These are phyloP conservation scores for Ophiostoma perfectum DNA, from an alignment of 2,329 filamentous ascomycete genomes.

Conservation along the genomic window DNA sequence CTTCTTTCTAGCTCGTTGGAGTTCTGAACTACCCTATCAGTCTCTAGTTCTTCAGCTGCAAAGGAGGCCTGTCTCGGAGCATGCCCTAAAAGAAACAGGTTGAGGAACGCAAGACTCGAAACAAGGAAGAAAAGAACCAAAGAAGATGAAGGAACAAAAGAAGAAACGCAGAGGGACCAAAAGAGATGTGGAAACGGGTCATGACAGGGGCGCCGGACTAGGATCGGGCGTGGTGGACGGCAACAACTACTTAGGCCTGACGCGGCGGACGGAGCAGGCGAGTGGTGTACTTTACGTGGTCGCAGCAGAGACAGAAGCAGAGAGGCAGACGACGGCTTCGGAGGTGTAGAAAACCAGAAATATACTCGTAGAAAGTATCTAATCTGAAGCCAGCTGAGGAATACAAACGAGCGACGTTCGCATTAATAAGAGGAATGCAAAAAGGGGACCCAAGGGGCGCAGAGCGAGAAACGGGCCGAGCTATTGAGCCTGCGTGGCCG, in stretches of 20 bases:
- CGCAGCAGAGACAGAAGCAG: neutral
- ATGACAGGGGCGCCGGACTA: neutral
- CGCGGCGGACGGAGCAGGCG: neutral
- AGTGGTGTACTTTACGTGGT: neutral
- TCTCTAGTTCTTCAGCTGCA: neutral
- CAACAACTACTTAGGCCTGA: slow-evolving; percentile 3
- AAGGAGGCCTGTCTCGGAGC: slow-evolving; percentile 6
- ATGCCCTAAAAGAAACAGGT: neutral
- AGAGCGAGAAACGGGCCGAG: neutral
- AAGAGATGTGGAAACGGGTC: no score
- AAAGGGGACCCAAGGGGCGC: neutral
- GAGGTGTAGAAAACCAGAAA: neutral
- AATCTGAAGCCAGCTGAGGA: no score
- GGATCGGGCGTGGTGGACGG: slow-evolving; percentile 2
- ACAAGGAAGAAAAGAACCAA: neutral
- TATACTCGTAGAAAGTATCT: no score
- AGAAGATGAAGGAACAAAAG: neutral
- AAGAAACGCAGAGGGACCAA: neutral
- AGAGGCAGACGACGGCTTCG: neutral
- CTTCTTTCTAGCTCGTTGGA: neutral
- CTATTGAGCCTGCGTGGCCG: neutral
- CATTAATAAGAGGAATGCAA: slow-evolving; percentile 1
- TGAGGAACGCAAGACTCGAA: neutral
- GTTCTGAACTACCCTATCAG: neutral
- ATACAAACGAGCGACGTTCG: no score